Conservation (phyloP, 1,284 basidiomycete species). For the Sporisorium exsertum region DNA sequence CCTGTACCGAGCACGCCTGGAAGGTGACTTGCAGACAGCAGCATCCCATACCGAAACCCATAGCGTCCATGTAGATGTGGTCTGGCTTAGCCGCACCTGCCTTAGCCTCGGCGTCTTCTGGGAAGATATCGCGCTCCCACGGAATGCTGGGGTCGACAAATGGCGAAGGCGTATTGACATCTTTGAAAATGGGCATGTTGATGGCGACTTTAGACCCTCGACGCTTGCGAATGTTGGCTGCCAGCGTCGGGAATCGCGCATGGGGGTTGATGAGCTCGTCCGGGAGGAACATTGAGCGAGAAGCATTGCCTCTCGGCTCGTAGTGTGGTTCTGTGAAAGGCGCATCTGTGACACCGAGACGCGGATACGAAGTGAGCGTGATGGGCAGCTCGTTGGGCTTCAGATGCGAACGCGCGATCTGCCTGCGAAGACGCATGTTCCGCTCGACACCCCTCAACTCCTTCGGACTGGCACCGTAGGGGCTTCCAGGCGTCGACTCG, state of each 20-base stretch:
- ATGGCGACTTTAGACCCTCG: constrained; percentile 94
- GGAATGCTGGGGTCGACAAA: constrained; percentile 92
- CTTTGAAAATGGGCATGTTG: constrained; percentile 92
- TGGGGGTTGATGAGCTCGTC: constrained; percentile 97
- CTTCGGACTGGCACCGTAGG: constrained; percentile 86
- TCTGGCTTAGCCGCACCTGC: constrained; percentile 83
- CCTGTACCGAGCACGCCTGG: constrained; percentile 91
- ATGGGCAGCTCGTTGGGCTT: constrained; percentile 87
- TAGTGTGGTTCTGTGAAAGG: constrained; percentile 90
- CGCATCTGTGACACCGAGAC: constrained; percentile 82
- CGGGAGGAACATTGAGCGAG: constrained; percentile 91
- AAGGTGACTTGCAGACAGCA: constrained; percentile 98
- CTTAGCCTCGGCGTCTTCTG: constrained; percentile 88
- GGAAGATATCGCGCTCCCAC: constrained; percentile 81
- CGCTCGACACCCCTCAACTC: constrained; percentile 89
- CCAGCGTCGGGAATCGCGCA: constrained; percentile 96
- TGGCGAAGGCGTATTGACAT: constrained; percentile 85
- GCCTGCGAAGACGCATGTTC: constrained; percentile 89
- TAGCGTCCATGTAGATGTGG: constrained; percentile 98
- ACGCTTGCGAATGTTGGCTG: constrained; percentile 91
- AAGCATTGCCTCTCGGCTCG: constrained; percentile 81
- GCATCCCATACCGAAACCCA: constrained; percentile 99
- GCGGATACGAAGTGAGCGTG: constrained; percentile 94
- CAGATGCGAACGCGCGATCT: constrained; percentile 85
- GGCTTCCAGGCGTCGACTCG: constrained; percentile 94